phyloP scores from a whole-genome alignment of 2,329 filamentous ascomycete species.

The Colletotrichum karsti region DNA sequence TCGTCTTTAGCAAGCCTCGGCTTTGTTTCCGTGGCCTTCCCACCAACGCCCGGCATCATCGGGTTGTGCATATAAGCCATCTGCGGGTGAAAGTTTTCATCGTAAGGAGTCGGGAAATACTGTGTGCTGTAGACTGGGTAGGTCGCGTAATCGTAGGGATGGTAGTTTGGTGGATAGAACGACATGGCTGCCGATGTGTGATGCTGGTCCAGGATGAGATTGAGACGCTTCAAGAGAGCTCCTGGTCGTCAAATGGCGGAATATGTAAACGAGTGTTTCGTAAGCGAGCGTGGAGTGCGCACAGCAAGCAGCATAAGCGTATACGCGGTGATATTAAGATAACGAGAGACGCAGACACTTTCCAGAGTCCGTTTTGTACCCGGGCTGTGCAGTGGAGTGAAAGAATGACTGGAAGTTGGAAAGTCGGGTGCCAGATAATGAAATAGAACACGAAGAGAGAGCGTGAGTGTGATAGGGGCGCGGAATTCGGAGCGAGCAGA shows the following conservation, averaged over 20 bases:
- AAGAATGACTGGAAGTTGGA: slow-evolving; percentile 31
- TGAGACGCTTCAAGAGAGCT: background rate
- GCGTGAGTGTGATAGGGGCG: slow-evolving; percentile 35
- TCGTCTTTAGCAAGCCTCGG: slow-evolving; percentile 66
- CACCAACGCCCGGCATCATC: slow-evolving; percentile 6
- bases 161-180: slow-evolving; percentile 25
- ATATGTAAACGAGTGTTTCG: slow-evolving; percentile 1
- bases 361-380: background rate
- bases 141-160: slow-evolving; percentile 13
- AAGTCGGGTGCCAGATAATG: slow-evolving; percentile 28
- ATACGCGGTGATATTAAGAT: background rate
- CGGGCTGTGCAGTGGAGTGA: background rate
- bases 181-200: slow-evolving; percentile 9
- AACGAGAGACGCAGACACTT: slow-evolving; percentile 7
- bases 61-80: slow-evolving; percentile 30
- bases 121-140: background rate
- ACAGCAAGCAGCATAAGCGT: background rate
- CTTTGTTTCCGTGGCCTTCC: slow-evolving; percentile 55
- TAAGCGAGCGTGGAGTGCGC: background rate
- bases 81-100: background rate
- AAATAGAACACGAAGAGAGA: slow-evolving; percentile 35
- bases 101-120: slow-evolving; percentile 27
- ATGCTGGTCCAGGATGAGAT: background rate
- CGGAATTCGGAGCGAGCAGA: slow-evolving; percentile 30
- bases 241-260: background rate